A percentile compares a stretch with the other conserved stretches of the same genome.
These are phyloP conservation scores for Fusarium annulatum DNA, from an alignment of 2,329 filamentous ascomycete species.

Conservation along the genomic window DNA sequence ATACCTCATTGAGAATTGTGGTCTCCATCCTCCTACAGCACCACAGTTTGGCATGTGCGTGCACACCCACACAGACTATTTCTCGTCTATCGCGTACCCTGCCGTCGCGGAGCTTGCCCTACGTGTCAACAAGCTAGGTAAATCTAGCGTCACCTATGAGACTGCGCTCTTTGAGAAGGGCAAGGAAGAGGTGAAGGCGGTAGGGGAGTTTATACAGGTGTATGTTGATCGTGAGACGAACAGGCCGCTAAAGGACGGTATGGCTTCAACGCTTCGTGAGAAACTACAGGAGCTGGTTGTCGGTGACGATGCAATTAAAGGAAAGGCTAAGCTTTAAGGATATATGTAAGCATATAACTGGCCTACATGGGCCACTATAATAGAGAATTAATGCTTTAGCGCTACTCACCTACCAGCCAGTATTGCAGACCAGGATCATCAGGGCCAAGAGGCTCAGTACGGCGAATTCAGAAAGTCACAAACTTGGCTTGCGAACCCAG, in stretches of 20 bases:
- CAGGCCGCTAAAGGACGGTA: conserved; percentile 73
- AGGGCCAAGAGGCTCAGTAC: background rate
- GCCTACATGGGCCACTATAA: background rate
- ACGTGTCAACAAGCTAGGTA: conserved; percentile 84
- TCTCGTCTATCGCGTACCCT: conserved; percentile 84
- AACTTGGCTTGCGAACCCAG: background rate
- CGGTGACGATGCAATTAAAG: background rate
- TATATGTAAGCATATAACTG: background rate
- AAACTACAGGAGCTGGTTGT: conserved; percentile 69
- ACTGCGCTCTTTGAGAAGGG: conserved; percentile 85
- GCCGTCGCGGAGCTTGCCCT: conserved; percentile 83
- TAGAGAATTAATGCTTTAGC: background rate
- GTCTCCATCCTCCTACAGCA: conserved; percentile 75
- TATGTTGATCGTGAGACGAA: conserved; percentile 82
- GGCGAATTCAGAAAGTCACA: background rate
- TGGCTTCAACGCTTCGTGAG: conserved; percentile 67
- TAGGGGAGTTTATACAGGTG: conserved; percentile 88
- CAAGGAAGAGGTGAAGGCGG: conserved; percentile 77
- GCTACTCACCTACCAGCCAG: background rate
- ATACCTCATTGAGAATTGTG: conserved; percentile 84
- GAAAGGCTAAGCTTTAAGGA: conserved; percentile 27
- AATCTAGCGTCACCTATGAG: conserved; percentile 90
- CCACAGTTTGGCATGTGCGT: conserved; percentile 85
- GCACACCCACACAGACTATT: conserved; percentile 86
- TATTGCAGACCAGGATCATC: background rate